phyloP scores from a whole-genome alignment of 768 basidiomycete genomes.

The Tylopilus intermedius region DNA sequence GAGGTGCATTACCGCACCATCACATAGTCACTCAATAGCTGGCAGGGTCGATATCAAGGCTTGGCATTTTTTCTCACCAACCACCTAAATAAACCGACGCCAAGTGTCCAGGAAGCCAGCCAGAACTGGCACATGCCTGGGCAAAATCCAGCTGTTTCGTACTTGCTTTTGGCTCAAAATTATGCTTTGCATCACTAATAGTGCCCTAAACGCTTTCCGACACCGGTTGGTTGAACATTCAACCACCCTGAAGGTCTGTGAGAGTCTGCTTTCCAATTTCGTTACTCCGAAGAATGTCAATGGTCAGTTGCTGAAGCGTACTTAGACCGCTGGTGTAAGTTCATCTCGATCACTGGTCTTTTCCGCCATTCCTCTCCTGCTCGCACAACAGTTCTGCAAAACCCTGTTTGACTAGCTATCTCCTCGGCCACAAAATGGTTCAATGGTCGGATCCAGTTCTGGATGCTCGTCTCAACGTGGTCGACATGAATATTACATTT shows the following conservation, averaged over 20 bases:
- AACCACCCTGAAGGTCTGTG: constrained; percentile 5
- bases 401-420: background rate
- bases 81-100: background rate
- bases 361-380: background rate
- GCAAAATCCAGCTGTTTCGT: too few relatives aligned
- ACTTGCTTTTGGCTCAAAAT: background rate
- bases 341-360: background rate
- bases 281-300: background rate
- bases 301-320: background rate
- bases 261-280: constrained; percentile 1
- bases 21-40: background rate
- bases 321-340: background rate
- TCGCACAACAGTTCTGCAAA: background rate
- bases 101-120: too few relatives aligned
- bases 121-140: too few relatives aligned
- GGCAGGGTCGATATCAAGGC: background rate
- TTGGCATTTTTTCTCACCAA: background rate
- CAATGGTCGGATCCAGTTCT: constrained; percentile 14
- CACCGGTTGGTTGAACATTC: background rate
- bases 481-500: constrained; percentile 9
- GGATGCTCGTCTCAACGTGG: background rate
- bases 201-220: background rate
- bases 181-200: background rate
- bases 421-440: constrained; percentile 13
- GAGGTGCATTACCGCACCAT: background rate